Base-by-base conservation (phyloP, 495 filamentous ascomycete species). In the Evansstolkia leycettana region DNA sequence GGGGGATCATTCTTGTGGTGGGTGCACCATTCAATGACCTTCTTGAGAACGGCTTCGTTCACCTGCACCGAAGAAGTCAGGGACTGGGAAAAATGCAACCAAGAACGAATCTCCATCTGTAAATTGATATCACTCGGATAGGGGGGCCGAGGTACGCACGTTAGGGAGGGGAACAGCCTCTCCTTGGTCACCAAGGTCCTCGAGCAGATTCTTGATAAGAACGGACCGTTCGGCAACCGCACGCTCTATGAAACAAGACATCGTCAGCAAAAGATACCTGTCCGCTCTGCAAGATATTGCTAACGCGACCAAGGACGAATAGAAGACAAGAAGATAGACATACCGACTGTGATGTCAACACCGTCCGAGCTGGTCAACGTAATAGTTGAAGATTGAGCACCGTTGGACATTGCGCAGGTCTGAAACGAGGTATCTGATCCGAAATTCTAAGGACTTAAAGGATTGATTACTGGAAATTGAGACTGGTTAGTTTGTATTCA, bases 1-100 rank as follows among this genome's bases (percentile, higher is more conserved):
- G 76, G 72, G 29, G 90, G 83, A 55, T 98, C 90, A 49, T 73
- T 73, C 55, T 81, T 80, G 74, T 98, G 90, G 51, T 96, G 86
- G 44, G 77, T 73, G 58, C 90, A 96, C 90, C 90, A 98, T 55
- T 95, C 92, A 50, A 96, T 76, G 24, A 98, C 90, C 64, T 98
- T 98, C 54, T 76, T 77, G 13, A 98, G 65, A 31, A 98, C 90
- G 4, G 83, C 69, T 55, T 94, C 88, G 55, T 93, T 94, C 47
- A 98, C 84, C 84, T 90, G 42, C 36, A 41, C 13, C 17, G 29
- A 20, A 20, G 18, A 33, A 28, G 35, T 33, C 9, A 19, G 14
- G 5, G n/a, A 5, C 4, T 11, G 31, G 15, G 14, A 6, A 31
- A 31, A 31, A 7, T 10, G 5, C 10, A 23, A 10, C 19, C 40